A percentile compares a stretch with the other conserved stretches of the same genome.
Evolutionary conservation across 805 yeast species (phyloP).

Genomic region (Saturnispora serradocipensis): DNA sequence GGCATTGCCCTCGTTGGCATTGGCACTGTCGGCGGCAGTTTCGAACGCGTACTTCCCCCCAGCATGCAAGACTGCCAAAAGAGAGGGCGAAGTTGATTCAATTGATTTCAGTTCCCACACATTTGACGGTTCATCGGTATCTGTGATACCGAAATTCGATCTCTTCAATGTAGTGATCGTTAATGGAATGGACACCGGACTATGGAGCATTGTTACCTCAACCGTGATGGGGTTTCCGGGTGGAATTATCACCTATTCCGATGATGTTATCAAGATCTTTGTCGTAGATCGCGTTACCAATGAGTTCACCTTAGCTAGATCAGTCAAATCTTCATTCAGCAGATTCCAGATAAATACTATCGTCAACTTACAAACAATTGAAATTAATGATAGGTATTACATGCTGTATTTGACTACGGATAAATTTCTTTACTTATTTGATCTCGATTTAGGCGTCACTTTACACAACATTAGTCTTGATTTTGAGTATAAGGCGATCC

Average conservation of each 20-base stretch:
- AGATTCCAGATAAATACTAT: background rate
- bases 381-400: background rate
- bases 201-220: background rate
- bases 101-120: background rate
- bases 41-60: background rate
- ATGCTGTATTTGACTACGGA: background rate
- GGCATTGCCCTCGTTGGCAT: constrained; percentile 5
- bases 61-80: background rate
- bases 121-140: background rate
- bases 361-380: background rate
- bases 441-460: constrained; percentile 1
- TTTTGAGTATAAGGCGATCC: constrained; percentile 3
- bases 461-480: background rate
- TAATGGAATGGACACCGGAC: background rate
- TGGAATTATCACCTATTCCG: background rate
- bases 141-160: background rate
- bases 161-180: background rate
- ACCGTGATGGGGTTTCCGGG: background rate
- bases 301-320: background rate
- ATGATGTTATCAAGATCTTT: background rate
- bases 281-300: background rate
- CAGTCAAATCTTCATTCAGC: background rate
- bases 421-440: background rate
- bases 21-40: background rate
- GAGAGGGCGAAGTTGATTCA: background rate